These are phyloP conservation scores for Ceratobasidium sp. DNA, from an alignment of 1,284 basidiomycete species.

Conservation along the genomic window DNA sequence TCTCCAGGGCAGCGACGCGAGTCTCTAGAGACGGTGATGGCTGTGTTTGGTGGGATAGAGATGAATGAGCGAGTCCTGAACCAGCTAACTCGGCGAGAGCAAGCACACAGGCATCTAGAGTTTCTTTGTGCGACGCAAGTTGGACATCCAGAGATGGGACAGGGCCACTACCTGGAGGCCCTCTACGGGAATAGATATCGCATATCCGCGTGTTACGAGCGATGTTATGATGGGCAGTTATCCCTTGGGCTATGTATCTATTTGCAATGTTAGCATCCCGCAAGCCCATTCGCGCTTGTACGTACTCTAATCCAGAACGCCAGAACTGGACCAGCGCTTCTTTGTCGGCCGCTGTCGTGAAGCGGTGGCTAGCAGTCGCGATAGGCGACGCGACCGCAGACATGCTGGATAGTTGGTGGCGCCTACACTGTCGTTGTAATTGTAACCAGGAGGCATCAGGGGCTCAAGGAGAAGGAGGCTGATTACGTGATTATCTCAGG, in stretches of 20 bases:
- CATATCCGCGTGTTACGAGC: background rate
- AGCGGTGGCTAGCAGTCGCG: background rate
- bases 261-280: background rate
- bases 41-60: background rate
- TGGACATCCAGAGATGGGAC: background rate
- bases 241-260: background rate
- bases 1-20: background rate
- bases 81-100: background rate
- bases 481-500: too few relatives aligned
- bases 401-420: background rate
- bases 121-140: background rate
- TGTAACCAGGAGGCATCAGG: background rate
- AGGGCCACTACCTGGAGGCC: background rate
- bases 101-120: background rate
- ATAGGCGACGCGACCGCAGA: background rate
- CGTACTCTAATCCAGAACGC: slow-evolving; percentile 8
- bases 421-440: background rate
- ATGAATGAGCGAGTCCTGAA: background rate
- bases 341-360: background rate
- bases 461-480: background rate
- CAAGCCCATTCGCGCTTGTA: background rate
- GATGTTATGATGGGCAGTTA: background rate
- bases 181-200: background rate
- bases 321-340: slow-evolving; percentile 1
- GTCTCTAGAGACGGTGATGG: background rate